These are phyloP conservation scores for Meira miltonrushii DNA, from an alignment of 1,284 basidiomycete genomes.

Conservation along the genomic window DNA sequence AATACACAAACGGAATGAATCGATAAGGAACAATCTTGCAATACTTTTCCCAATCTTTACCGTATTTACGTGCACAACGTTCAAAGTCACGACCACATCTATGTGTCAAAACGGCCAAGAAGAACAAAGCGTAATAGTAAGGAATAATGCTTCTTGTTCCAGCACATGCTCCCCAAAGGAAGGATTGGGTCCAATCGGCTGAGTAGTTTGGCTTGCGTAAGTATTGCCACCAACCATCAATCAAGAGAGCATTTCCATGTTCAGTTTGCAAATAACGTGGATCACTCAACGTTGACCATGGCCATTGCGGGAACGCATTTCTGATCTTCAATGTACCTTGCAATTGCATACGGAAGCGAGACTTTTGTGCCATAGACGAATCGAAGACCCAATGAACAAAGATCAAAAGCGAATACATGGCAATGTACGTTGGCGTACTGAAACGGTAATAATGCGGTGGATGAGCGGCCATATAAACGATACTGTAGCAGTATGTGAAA, in stretches of 20 bases:
- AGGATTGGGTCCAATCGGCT: constrained; percentile 66
- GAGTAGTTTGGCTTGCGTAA: constrained; percentile 56
- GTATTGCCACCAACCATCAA: constrained; percentile 83
- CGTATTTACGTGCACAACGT: constrained; percentile 84
- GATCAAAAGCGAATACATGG: constrained; percentile 49
- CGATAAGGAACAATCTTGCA: constrained; percentile 58
- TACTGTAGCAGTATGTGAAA: constrained; percentile 68
- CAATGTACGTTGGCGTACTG: constrained; percentile 68
- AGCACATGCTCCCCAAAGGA: constrained; percentile 83
- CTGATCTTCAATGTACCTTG: constrained; percentile 72
- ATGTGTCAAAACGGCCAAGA: constrained; percentile 46
- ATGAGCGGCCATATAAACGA: constrained; percentile 96
- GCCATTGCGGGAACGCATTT: constrained; percentile 84
- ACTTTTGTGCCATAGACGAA: constrained; percentile 93
- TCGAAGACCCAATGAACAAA: constrained; percentile 62
- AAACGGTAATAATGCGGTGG: constrained; percentile 82
- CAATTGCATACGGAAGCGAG: constrained; percentile 93
- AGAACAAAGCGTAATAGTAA: constrained; percentile 65
- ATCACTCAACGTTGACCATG: constrained; percentile 77
- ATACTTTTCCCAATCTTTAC: constrained; percentile 79
- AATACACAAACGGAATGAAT: constrained; percentile 42
- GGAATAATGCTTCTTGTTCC: constrained; percentile 80
- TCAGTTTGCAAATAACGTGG: constrained; percentile 88
- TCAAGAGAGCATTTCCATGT: constrained; percentile 82
- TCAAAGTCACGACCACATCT: constrained; percentile 42